phyloP scores from a whole-genome alignment of 176 grass and related monocot genomes.

The Areca catechu region DNA sequence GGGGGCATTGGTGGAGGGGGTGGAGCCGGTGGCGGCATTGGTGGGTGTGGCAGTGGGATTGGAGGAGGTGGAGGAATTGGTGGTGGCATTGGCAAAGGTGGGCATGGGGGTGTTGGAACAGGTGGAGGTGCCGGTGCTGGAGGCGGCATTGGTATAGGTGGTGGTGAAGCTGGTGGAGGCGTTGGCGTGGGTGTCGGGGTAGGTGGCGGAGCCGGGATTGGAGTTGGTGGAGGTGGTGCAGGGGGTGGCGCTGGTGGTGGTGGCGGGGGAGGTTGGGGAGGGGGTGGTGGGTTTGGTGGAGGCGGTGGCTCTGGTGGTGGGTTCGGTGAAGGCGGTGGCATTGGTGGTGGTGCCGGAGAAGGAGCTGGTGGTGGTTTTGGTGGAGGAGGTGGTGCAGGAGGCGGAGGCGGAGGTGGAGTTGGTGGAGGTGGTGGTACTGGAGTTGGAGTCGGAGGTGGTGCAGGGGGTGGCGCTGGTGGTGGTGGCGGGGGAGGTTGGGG shows the following conservation, averaged over 20 bases:
- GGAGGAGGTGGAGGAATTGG: constrained; percentile 9
- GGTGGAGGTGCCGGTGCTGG: constrained; percentile 16
- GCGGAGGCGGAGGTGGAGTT: background rate
- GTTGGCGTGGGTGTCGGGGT: background rate
- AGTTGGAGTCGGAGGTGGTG: constrained; percentile 1
- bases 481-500: background rate
- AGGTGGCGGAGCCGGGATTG: background rate
- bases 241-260: background rate
- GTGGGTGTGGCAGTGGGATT: constrained; percentile 5
- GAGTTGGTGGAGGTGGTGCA: constrained; percentile 23
- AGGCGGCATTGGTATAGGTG: constrained; percentile 1
- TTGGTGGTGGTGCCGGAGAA: background rate
- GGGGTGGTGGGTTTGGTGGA: background rate
- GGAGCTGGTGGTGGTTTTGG: constrained; percentile 19
- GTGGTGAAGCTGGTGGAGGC: background rate
- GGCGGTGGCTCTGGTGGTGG: background rate
- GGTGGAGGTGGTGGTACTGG: constrained; percentile 15
- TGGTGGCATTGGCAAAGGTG: background rate
- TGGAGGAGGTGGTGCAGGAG: background rate
- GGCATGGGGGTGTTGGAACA: background rate
- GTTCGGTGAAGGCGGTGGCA: background rate
- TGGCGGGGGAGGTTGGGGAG: background rate
- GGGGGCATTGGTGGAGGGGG: too few species aligned
- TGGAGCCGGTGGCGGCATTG: background rate
- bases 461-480: background rate